Evolutionary conservation across 208 protist genomes (phyloP).

Genomic region (Crithidia acanthocephali): DNA sequence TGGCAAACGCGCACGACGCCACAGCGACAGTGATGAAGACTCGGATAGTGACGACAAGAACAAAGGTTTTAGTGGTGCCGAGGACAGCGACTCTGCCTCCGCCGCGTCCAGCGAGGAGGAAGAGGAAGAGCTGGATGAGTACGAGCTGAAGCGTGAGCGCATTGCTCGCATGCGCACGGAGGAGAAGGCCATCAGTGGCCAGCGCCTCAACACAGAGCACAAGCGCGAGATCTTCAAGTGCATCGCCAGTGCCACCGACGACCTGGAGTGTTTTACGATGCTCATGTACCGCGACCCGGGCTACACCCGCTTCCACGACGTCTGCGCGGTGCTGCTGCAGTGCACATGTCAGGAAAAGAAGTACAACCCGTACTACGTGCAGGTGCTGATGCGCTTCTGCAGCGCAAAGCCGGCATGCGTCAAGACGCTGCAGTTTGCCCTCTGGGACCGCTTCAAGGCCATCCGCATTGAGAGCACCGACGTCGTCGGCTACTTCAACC

Average conservation of each 20-base stretch:
- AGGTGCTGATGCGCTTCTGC: conserved; percentile 78
- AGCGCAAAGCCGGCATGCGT: conserved; percentile 55
- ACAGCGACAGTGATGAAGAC: not conserved
- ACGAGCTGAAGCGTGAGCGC: conserved; percentile 33
- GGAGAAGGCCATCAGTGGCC: conserved; percentile 70
- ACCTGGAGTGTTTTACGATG: conserved; percentile 80
- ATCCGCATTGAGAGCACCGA: conserved; percentile 69
- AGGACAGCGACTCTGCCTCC: no score
- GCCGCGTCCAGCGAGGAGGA: conserved; percentile 14
- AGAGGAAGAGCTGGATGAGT: conserved; percentile 34
- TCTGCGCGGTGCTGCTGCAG: conserved; percentile 69
- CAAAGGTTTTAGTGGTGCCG: not conserved
- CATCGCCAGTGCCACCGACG: conserved; percentile 62
- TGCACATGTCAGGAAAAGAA: conserved; percentile 65
- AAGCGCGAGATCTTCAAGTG: conserved; percentile 78
- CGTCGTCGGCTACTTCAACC: conserved; percentile 74
- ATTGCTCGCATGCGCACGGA: conserved; percentile 61
- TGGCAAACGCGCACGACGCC: not conserved
- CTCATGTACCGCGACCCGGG: conserved; percentile 80
- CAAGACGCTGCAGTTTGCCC: conserved; percentile 80
- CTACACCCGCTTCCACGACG: conserved; percentile 72
- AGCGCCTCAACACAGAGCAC: conserved; percentile 79
- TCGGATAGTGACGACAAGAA: not conserved
- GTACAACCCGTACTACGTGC: conserved; percentile 79
- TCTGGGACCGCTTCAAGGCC: conserved; percentile 86